These are phyloP conservation scores for Taxillus chinensis DNA, from an alignment of 164 flowering plant species.

Conservation along the genomic window DNA sequence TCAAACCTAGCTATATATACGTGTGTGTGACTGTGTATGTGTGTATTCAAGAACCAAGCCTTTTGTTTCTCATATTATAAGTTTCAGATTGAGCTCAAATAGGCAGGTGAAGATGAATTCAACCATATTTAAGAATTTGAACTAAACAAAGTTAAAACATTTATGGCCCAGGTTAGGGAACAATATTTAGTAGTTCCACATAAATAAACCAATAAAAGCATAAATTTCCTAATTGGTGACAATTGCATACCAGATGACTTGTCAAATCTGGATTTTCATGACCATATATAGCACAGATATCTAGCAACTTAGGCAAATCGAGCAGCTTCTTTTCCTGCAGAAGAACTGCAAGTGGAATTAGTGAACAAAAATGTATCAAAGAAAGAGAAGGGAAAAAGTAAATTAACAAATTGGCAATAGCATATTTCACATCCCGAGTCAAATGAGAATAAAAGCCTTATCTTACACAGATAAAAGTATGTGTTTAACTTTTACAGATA, in stretches of 20 bases:
- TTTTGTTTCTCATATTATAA: too few relatives aligned
- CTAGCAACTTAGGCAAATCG: conserved; percentile 82
- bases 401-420: background rate
- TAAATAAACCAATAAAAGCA: background rate
- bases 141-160: background rate
- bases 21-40: too few relatives aligned
- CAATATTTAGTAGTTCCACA: background rate
- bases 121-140: too few relatives aligned
- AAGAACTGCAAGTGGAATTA: conserved; percentile 49
- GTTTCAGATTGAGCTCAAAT: too few relatives aligned
- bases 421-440: too few relatives aligned
- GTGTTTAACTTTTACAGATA: too few relatives aligned
- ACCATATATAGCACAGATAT: conserved; percentile 90
- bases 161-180: background rate
- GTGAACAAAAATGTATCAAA: conserved; percentile 21
- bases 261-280: conserved; percentile 84
- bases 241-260: conserved; percentile 44
- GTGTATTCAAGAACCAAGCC: background rate
- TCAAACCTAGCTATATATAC: background rate
- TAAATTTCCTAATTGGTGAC: background rate
- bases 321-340: conserved; percentile 90
- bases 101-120: too few relatives aligned
- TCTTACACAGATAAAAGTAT: too few relatives aligned
- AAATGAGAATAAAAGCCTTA: too few relatives aligned
- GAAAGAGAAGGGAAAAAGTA: background rate